Base-by-base conservation (phyloP, 805 yeast genomes). In the Sugiyamaella smithiae region DNA sequence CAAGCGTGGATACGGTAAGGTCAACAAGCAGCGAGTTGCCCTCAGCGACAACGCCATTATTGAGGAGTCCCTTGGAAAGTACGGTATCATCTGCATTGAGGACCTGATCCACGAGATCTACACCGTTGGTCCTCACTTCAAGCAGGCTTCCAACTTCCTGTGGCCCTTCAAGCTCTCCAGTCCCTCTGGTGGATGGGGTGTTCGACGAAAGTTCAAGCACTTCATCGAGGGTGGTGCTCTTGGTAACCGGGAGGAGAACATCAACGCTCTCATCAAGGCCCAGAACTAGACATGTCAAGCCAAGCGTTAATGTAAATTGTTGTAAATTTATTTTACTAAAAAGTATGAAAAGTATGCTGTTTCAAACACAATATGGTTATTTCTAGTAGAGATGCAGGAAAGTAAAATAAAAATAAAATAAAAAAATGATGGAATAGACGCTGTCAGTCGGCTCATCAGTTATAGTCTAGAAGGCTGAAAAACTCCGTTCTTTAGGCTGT, bases 1-100 rank as follows among this genome's bases (percentile, higher is more conserved):
- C 88, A 83, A 83, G 85, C 82, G 89, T 75, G 89, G 89, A 70
- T 80, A 72, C 84, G 89, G 88, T 71, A 83, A 83, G 82, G 72
- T 83, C 63, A 81, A 81, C 82, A 80, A 78, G 75, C 88, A 84
- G 74, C 80, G 89, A 76, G 73, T 82, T 61, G 76, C 87, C 64
- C 77, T 83, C 61, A 68, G 83, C 58, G 88, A 84, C 70, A 83
- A 83, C 75, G 68, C 82, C 61, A 76, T 84, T 74, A 77, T 83
- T 67, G 89, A 84, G 76, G 83, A 77, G 64, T 58, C 72, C 63
- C 79, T 83, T 63, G 88, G 88, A 69, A 76, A 82, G 75, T 84
- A 73, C 80, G 87, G 88, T 72, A 80, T 83, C 70, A 78, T 76
- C 68, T 83, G 85, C 59, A 70, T 84, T 62, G 89, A 83, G 75